A percentile compares a stretch with the other conserved stretches of the same genome.
Conservation (phyloP, 805 yeast species). For the Yarrowia keelungensis region DNA sequence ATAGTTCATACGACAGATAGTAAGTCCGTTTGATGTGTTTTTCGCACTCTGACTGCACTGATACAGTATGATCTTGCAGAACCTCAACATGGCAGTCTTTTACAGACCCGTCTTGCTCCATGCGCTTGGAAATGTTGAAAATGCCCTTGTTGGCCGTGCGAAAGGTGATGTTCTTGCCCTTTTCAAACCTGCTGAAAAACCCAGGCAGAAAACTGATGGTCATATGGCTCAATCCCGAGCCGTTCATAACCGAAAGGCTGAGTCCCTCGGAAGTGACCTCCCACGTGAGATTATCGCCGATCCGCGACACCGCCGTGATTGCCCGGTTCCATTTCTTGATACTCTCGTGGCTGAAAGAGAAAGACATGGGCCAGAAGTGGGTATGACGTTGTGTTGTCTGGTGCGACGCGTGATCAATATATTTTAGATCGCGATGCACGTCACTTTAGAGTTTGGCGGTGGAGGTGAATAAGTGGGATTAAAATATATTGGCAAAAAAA, state of each 20-base stretch:
- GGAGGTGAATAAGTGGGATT: neutral
- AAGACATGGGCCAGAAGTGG: neutral
- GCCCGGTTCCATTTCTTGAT: constrained; percentile 33
- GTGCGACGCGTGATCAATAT: constrained; percentile 3
- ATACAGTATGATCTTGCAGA: constrained; percentile 14
- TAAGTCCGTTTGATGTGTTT: constrained; percentile 26
- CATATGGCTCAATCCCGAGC: constrained; percentile 20
- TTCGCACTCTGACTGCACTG: constrained; percentile 14
- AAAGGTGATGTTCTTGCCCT: neutral
- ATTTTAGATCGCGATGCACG: neutral
- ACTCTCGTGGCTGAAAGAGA: constrained; percentile 13
- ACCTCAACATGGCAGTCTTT: constrained; percentile 3
- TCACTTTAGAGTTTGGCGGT: neutral
- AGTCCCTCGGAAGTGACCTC: constrained; percentile 9
- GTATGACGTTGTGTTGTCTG: neutral
- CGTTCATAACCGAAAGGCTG: constrained; percentile 19
- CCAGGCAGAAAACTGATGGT: constrained; percentile 6
- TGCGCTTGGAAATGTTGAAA: constrained; percentile 30
- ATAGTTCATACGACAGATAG: constrained; percentile 2
- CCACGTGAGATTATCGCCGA: constrained; percentile 33
- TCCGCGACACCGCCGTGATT: constrained; percentile 14
- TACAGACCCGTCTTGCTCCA: constrained; percentile 16
- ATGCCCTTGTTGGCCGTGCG: constrained; percentile 27
- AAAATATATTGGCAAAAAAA: neutral
- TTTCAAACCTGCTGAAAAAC: constrained; percentile 1